Conservation (phyloP, 1,139 yeast genomes). For the Debaryomyces subglobosus region DNA sequence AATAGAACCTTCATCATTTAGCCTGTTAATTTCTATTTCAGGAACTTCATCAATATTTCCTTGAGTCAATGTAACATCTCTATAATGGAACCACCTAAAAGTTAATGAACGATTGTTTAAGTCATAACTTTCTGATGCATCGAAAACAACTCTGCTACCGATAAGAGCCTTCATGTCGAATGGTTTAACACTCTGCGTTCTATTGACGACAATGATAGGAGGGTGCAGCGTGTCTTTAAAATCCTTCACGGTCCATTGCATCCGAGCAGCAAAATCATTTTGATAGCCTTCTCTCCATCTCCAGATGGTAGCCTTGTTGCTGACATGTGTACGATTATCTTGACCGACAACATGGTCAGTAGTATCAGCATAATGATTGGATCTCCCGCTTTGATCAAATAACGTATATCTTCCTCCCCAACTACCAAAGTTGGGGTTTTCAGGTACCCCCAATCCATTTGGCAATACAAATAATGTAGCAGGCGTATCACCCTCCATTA, state of each 20-base stretch:
- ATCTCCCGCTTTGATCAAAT: constrained; percentile 18
- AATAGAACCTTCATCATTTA: constrained; percentile 17
- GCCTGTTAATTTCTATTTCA: constrained; percentile 15
- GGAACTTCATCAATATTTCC: constrained; percentile 18
- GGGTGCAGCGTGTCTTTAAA: no score
- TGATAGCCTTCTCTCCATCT: constrained; percentile 31
- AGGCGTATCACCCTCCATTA: constrained; percentile 31
- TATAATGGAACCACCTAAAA: constrained; percentile 23
- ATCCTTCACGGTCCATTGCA: no score
- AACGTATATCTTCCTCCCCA: constrained; percentile 31
- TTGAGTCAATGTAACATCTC: constrained; percentile 20
- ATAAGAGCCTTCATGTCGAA: constrained; percentile 12
- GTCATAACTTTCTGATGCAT: constrained; percentile 24
- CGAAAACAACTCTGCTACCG: constrained; percentile 16
- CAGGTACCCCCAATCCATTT: constrained; percentile 26
- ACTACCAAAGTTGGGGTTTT: constrained; percentile 27
- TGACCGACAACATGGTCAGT: constrained; percentile 22
- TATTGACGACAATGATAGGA: constrained; percentile 23
- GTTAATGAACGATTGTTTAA: constrained; percentile 17
- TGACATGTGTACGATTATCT: constrained; percentile 17
- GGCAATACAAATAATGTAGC: constrained; percentile 25
- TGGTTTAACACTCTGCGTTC: constrained; percentile 17
- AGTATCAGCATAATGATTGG: constrained; percentile 22
- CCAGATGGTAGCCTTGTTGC: constrained; percentile 28
- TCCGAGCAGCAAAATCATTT: constrained; percentile 26